These are phyloP conservation scores for Phlyctochytrium planicorne DNA, from an alignment of 192 early-diverging fungal genomes.

Conservation along the genomic window DNA sequence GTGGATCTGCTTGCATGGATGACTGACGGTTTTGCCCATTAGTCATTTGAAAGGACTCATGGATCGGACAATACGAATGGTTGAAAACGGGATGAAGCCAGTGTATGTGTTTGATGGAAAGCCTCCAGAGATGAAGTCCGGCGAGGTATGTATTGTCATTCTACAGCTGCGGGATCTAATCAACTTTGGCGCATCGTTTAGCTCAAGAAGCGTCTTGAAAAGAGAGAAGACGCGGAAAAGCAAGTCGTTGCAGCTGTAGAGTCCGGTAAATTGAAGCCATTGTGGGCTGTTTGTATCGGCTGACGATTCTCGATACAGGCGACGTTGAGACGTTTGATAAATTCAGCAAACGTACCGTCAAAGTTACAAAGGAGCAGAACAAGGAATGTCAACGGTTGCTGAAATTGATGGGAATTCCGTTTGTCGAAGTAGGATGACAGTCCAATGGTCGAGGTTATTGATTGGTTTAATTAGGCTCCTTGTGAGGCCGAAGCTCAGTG, in stretches of 20 bases:
- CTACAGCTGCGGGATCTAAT: too few species aligned
- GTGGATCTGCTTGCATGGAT: not conserved
- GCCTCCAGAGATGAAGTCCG: slow-evolving; percentile 87
- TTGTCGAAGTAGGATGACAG: slow-evolving; percentile 61
- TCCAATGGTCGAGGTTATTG: not conserved
- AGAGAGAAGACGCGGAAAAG: slow-evolving; percentile 48
- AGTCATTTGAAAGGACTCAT: slow-evolving; percentile 97
- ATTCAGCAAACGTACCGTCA: slow-evolving; percentile 82
- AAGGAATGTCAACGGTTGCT: slow-evolving; percentile 87
- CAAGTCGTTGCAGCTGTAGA: slow-evolving; percentile 45
- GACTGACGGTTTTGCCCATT: not conserved
- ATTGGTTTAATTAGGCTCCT: slow-evolving; percentile 73
- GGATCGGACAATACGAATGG: slow-evolving; percentile 94
- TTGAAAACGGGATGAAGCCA: slow-evolving; percentile 95
- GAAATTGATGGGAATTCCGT: slow-evolving; percentile 91
- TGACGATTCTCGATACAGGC: slow-evolving; percentile 31
- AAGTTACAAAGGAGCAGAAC: slow-evolving; percentile 92
- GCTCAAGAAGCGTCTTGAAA: slow-evolving; percentile 48
- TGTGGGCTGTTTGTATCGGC: not conserved
- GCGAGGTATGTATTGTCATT: slow-evolving; percentile 60
- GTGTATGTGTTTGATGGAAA: slow-evolving; percentile 99
- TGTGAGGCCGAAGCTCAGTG: slow-evolving; percentile 99
- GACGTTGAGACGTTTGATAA: slow-evolving; percentile 80
- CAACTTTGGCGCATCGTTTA: slow-evolving; percentile 1
- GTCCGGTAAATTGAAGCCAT: slow-evolving; percentile 26